Conservation (phyloP, 805 yeast genomes). For the Lachancea sp. region DNA sequence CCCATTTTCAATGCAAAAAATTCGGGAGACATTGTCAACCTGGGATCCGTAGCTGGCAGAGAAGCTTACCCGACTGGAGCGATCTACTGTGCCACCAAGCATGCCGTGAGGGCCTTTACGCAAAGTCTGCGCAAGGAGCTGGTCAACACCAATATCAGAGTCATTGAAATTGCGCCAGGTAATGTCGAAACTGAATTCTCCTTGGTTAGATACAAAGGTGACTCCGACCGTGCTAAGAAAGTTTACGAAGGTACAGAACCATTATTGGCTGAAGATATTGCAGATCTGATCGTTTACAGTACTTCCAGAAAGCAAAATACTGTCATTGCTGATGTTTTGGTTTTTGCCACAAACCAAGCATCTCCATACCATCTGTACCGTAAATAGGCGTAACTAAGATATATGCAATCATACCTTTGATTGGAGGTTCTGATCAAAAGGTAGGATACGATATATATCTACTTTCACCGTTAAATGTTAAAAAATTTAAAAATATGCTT, state of each 20-base stretch:
- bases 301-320: slow-evolving; percentile 52
- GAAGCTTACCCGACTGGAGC: slow-evolving; percentile 77
- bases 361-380: slow-evolving; percentile 58
- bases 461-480: no score
- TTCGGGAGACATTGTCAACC: slow-evolving; percentile 64
- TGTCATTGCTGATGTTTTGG: slow-evolving; percentile 66
- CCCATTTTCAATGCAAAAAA: slow-evolving; percentile 65
- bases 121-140: slow-evolving; percentile 69
- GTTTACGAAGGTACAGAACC: slow-evolving; percentile 54
- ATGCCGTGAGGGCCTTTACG: slow-evolving; percentile 65
- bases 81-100: slow-evolving; percentile 70
- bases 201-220: slow-evolving; percentile 54
- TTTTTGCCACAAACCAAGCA: slow-evolving; percentile 84
- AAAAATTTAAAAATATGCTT: slow-evolving; percentile 47
- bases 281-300: slow-evolving; percentile 53
- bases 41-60: slow-evolving; percentile 76
- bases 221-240: slow-evolving; percentile 44
- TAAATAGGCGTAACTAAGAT: slow-evolving; percentile 21
- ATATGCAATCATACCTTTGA: neutral
- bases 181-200: slow-evolving; percentile 66
- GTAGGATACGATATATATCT: no score
- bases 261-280: slow-evolving; percentile 51
- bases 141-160: slow-evolving; percentile 61
- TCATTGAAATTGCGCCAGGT: slow-evolving; percentile 63
- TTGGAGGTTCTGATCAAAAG: no score